phyloP scores from a whole-genome alignment of 306 rosid species.

The Oxytropis ochrocephala region DNA sequence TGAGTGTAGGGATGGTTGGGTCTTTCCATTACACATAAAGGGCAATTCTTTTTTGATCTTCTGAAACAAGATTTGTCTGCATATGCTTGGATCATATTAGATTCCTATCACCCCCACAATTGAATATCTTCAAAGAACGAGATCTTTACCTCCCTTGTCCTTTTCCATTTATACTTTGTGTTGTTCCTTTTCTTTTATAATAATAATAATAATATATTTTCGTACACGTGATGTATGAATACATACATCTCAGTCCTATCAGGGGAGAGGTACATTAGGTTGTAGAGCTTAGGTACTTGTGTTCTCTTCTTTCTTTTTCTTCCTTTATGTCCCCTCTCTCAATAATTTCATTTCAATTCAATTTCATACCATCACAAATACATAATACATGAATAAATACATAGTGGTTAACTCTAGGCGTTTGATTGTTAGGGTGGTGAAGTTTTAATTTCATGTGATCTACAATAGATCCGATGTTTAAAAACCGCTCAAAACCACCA shows the following conservation, averaged over 20 bases:
- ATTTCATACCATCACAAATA: background rate
- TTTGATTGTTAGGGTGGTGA: too few relatives aligned
- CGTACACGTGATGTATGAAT: conserved; percentile 19
- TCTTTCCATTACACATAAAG: conserved; percentile 36
- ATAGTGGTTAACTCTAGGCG: too few relatives aligned
- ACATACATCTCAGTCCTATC: conserved; percentile 5
- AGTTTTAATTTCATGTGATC: too few relatives aligned
- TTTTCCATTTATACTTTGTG: conserved; percentile 36
- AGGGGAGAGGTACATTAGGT: conserved; percentile 1
- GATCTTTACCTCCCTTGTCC: conserved; percentile 36
- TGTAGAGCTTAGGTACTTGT: conserved; percentile 18
- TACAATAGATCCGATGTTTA: too few relatives aligned
- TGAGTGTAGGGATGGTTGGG: conserved; percentile 27
- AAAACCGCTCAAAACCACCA: too few relatives aligned
- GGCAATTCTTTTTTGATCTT: conserved; percentile 30
- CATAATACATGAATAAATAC: background rate
- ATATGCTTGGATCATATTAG: conserved; percentile 49
- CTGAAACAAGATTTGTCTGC: conserved; percentile 39
- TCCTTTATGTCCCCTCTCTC: conserved; percentile 9
- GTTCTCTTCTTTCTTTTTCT: conserved; percentile 18
- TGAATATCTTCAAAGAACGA: conserved; percentile 32
- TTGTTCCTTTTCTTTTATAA: background rate
- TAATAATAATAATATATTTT: background rate
- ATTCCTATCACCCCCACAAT: conserved; percentile 41
- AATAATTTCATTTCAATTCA: conserved; percentile 17